Conservation (phyloP, 1,139 yeast species). For the Eremothecium cymbalariae region DNA sequence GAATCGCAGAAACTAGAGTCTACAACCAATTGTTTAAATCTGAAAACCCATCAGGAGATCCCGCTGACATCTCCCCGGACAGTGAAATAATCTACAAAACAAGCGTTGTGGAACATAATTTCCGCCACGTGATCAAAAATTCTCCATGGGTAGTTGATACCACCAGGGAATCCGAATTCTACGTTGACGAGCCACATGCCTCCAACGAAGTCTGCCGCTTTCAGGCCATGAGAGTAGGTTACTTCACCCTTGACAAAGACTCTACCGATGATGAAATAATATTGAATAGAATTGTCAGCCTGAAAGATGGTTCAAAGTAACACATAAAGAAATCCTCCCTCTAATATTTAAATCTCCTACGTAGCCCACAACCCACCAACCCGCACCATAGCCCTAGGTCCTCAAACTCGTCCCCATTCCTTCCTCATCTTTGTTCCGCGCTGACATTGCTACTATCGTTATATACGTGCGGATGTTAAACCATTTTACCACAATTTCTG, state of each 20-base stretch:
- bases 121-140: constrained; percentile 54
- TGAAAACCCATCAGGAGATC: constrained; percentile 86
- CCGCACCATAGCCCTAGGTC: too few species aligned
- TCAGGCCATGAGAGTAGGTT: constrained; percentile 97
- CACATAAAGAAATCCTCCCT: too few species aligned
- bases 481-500: background rate
- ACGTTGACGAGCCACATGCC: constrained; percentile 53
- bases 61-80: constrained; percentile 72
- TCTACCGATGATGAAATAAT: constrained; percentile 51
- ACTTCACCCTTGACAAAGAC: constrained; percentile 87
- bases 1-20: constrained; percentile 68
- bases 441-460: background rate
- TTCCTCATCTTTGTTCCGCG: background rate
- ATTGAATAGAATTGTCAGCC: constrained; percentile 80
- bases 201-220: constrained; percentile 83
- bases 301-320: constrained; percentile 50
- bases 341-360: too few species aligned
- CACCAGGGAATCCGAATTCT: constrained; percentile 50
- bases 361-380: too few species aligned
- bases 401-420: too few species aligned
- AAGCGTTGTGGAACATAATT: constrained; percentile 75
- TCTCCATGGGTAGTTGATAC: constrained; percentile 75
- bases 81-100: constrained; percentile 60
- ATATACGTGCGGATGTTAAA: background rate
- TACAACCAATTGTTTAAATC: constrained; percentile 83